Percentiles rank a stretch among this genome's conserved stretches.
phyloP scores from a whole-genome alignment of 345 rosid genomes.

The Syzygium grande region DNA sequence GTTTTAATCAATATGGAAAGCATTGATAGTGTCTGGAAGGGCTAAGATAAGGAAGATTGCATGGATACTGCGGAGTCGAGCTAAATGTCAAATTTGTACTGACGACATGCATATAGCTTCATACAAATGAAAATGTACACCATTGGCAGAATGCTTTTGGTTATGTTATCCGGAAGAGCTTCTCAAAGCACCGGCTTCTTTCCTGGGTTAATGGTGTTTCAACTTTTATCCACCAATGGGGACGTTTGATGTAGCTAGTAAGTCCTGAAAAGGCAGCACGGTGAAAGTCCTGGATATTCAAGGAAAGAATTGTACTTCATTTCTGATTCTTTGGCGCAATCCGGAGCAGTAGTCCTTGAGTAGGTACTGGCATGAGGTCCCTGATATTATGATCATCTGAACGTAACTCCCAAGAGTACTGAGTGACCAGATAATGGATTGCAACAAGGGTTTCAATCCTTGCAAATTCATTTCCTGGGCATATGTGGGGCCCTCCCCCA shows the following conservation, averaged over 20 bases:
- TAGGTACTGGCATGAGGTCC: conserved; percentile 39
- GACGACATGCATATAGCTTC: not conserved
- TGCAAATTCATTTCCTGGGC: conserved; percentile 49
- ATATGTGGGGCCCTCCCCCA: conserved; percentile 45
- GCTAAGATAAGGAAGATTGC: not conserved
- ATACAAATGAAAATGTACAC: not conserved
- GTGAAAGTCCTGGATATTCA: not conserved
- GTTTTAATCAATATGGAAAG: not conserved
- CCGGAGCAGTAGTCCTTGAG: conserved; percentile 26
- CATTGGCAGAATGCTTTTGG: not conserved
- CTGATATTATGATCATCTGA: conserved; percentile 24
- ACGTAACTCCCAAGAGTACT: conserved; percentile 29
- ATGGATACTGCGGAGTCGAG: not conserved
- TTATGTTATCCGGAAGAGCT: not conserved
- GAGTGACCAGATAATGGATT: conserved; percentile 38
- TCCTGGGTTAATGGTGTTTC: not conserved
- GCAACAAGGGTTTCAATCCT: conserved; percentile 36
- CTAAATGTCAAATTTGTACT: not conserved
- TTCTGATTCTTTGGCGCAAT: conserved; percentile 13
- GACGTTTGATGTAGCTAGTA: not conserved
- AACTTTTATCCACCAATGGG: not conserved
- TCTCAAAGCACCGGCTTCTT: not conserved
- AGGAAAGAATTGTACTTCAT: not conserved
- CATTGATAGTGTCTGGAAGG: not conserved
- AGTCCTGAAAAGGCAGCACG: not conserved